Evolutionary conservation across 164 flowering plant species (phyloP).

Genomic region (Litsea cubeba): DNA sequence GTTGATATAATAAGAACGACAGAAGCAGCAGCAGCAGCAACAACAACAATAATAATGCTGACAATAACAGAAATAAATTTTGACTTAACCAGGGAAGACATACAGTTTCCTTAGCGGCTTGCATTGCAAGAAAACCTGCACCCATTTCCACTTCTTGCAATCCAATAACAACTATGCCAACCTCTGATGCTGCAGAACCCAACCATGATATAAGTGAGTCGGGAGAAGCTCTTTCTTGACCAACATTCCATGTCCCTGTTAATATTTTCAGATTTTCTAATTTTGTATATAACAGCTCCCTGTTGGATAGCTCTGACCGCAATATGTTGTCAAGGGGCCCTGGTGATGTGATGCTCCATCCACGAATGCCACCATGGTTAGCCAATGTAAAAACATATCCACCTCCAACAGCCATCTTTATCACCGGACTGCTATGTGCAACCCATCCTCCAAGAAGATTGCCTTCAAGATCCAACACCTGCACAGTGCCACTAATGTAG

Average conservation of each 20-base stretch:
- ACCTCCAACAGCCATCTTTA: conserved; percentile 63
- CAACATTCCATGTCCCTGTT: conserved; percentile 96
- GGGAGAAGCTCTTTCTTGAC: conserved; percentile 79
- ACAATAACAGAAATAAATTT: neutral
- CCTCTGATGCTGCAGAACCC: conserved; percentile 71
- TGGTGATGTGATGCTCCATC: conserved; percentile 80
- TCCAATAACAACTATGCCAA: conserved; percentile 84
- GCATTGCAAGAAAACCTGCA: conserved; percentile 97
- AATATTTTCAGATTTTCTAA: conserved; percentile 57
- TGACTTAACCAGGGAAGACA: conserved; percentile 11
- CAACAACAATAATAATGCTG: neutral
- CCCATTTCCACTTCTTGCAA: conserved; percentile 99
- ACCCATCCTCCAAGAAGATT: conserved; percentile 78
- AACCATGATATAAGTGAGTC: conserved; percentile 85
- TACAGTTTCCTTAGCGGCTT: conserved; percentile 98
- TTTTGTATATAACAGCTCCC: conserved; percentile 47
- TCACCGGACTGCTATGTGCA: conserved; percentile 75
- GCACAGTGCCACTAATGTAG: conserved; percentile 70
- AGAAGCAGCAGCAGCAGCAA: no score
- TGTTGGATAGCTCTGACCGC: conserved; percentile 60
- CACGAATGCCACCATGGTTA: conserved; percentile 95
- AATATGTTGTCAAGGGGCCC: conserved; percentile 71
- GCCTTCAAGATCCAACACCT: conserved; percentile 81
- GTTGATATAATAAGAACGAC: neutral
- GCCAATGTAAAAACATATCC: conserved; percentile 78